These are phyloP conservation scores for Crithidia bombi DNA, from an alignment of 208 protist species.

Conservation along the genomic window DNA sequence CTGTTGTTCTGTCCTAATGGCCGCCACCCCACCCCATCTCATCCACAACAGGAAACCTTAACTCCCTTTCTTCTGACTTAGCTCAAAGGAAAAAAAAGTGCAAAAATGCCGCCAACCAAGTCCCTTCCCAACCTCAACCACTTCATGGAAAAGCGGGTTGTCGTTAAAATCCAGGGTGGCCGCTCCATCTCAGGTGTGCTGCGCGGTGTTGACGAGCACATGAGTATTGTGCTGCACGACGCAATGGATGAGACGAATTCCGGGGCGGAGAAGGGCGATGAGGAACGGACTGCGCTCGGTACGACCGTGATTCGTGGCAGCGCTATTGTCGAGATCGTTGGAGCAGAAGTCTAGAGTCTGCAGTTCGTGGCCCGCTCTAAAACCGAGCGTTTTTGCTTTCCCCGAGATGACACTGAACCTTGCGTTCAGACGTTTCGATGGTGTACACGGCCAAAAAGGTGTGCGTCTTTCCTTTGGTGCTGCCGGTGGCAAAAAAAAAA, in stretches of 20 bases:
- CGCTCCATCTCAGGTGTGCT: slow-evolving; percentile 94
- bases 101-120: slow-evolving; percentile 53
- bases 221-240: slow-evolving; percentile 97
- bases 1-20: no score
- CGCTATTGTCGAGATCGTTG: slow-evolving; percentile 90
- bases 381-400: no score
- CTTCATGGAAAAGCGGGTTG: slow-evolving; percentile 95
- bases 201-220: slow-evolving; percentile 97
- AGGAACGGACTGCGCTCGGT: slow-evolving; percentile 85
- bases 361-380: no score
- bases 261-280: slow-evolving; percentile 28
- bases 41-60: background rate
- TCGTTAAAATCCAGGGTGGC: slow-evolving; percentile 96
- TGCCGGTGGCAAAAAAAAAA: no score
- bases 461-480: no score
- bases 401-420: no score
- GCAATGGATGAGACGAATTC: slow-evolving; percentile 91
- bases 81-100: slow-evolving; percentile 9
- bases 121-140: slow-evolving; percentile 89
- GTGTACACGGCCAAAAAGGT: no score
- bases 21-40: background rate
- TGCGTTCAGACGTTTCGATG: no score
- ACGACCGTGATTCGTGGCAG: slow-evolving; percentile 91
- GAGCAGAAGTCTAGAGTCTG: slow-evolving; percentile 60
- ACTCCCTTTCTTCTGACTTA: background rate